A percentile compares a stretch with the other conserved stretches of the same genome.
These are phyloP conservation scores for Backusella sp. DNA, from an alignment of 192 early-diverging fungal genomes.

Conservation along the genomic window DNA sequence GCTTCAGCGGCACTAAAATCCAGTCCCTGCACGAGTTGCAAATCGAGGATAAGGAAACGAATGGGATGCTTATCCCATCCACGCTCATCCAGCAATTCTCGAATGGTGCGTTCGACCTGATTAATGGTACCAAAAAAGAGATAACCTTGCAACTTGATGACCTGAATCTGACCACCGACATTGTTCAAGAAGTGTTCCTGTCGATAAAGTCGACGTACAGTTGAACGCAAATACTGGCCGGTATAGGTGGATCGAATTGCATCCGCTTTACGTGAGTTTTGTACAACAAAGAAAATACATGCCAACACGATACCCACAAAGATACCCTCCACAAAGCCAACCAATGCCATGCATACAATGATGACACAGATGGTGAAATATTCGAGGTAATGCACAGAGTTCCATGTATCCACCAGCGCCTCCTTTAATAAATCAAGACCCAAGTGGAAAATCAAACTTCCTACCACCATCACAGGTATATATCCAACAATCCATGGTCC, in stretches of 20 bases:
- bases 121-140: slow-evolving; percentile 97
- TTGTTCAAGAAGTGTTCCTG: slow-evolving; percentile 85
- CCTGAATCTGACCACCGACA: slow-evolving; percentile 83
- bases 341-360: slow-evolving; percentile 79
- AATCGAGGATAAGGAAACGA: slow-evolving; percentile 87
- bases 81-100: slow-evolving; percentile 58
- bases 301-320: slow-evolving; percentile 90
- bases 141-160: slow-evolving; percentile 90
- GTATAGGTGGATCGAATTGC: slow-evolving; percentile 68
- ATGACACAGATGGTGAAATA: slow-evolving; percentile 89
- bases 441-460: slow-evolving; percentile 93
- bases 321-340: slow-evolving; percentile 98
- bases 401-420: slow-evolving; percentile 84
- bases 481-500: slow-evolving; percentile 88
- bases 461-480: slow-evolving; percentile 94
- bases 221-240: slow-evolving; percentile 72
- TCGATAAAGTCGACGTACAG: slow-evolving; percentile 83
- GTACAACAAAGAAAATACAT: slow-evolving; percentile 91
- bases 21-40: slow-evolving; percentile 80
- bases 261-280: slow-evolving; percentile 61
- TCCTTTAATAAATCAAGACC: slow-evolving; percentile 93
- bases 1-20: slow-evolving; percentile 92
- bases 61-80: slow-evolving; percentile 71
- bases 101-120: slow-evolving; percentile 73
- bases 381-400: slow-evolving; percentile 82